Base-by-base conservation (phyloP, 139 green algal genomes). In the Chlorella sp. region DNA sequence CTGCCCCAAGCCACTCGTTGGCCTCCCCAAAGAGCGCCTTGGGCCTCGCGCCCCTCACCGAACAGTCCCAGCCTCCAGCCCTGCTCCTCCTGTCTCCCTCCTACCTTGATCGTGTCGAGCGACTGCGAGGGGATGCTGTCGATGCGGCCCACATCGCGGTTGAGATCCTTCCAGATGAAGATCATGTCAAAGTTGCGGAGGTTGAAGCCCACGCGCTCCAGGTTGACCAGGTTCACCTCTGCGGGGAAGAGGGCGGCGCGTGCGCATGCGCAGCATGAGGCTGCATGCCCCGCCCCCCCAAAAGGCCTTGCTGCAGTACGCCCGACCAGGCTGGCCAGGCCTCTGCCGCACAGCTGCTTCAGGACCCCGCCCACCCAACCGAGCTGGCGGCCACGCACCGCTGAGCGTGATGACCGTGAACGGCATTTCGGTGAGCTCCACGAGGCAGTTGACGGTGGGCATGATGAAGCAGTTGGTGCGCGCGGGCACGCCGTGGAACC, bases 131-230 rank as follows among this genome's bases (percentile, higher is more conserved):
- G 93, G 50, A 99, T 96, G 62, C 91, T 90, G 77, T 98, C 91
- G 35, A 99, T 95, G 41, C 89, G 88, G 42, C 95, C 86, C 59
- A 92, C 86, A 35, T 94, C 89, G 35, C 74, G 71, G 14, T 83
- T 87, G 36, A 97, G 87, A 65, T 97, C 92, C 87, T 98, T 98
- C 90, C 96, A 98, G 5, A 99, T 90, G 70, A 99, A 94, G 46
- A 92, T 84, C 91, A 99, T 96, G 90, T 99, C 96, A 71, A 99
- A 98, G 83, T 97, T 98, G 76, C 97, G 97, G 71, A 98, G 87
- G 87, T 95, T 95, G 79, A 99, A 98, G 63, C 95, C 96, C 38
- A 99, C 95, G 45, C 96, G 91, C 88, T 99, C 96, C 50, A 99
- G 85, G 87, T 97, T 98, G 42, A 99, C 90, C 46, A 99, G 90